phyloP scores from a whole-genome alignment of 2,329 filamentous ascomycete genomes.

The Beauveria varroae region DNA sequence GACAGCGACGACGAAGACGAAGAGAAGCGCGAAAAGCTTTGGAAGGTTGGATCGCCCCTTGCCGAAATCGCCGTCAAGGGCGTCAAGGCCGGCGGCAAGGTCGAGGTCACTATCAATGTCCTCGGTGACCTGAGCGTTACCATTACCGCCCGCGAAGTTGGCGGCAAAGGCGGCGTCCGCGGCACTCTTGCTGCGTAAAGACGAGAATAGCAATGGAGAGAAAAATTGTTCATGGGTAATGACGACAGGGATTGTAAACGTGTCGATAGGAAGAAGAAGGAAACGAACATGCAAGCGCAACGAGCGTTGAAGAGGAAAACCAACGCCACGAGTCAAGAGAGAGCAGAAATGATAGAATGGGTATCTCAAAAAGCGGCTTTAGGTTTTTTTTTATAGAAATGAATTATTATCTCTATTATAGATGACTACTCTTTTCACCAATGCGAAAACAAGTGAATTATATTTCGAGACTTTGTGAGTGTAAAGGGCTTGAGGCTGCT shows the following conservation, averaged over 20 bases:
- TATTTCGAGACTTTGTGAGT: no score
- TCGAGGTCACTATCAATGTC: conserved; percentile 91
- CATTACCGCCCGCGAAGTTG: conserved; percentile 76
- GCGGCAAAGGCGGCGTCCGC: conserved; percentile 76
- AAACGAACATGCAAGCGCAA: neutral
- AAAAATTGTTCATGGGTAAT: neutral
- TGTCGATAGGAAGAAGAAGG: neutral
- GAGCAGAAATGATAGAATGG: neutral
- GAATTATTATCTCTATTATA: neutral
- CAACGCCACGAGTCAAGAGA: no score
- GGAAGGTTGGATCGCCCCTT: conserved; percentile 77
- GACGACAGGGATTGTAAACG: neutral
- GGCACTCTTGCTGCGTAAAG: conserved; percentile 38
- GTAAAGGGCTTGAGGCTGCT: no score
- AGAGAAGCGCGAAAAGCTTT: conserved; percentile 82
- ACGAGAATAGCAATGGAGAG: neutral
- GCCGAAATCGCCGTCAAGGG: conserved; percentile 80
- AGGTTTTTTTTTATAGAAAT: conserved; percentile 8
- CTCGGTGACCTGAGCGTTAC: conserved; percentile 71
- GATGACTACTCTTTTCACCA: neutral
- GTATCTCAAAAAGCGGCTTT: neutral
- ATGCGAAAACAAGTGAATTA: neutral
- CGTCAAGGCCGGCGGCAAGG: conserved; percentile 80
- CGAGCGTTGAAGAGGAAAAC: no score
- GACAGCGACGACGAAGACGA: conserved; percentile 65